A percentile compares a stretch with the other conserved stretches of the same genome.
Evolutionary conservation across 345 rosid genomes (phyloP).

Genomic region (Eucalyptus sp.): DNA sequence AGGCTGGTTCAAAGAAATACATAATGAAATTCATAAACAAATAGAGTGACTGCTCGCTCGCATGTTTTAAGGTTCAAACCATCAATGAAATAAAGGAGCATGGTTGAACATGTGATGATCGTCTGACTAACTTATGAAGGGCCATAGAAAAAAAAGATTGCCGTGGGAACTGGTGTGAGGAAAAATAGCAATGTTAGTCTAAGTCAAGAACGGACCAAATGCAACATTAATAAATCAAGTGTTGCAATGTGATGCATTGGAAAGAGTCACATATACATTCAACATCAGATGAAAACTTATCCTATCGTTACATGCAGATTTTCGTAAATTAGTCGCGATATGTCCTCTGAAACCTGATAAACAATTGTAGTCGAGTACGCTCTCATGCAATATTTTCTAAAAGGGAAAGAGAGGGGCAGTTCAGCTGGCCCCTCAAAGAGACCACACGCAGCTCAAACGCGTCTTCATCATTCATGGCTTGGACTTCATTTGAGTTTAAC

Average conservation of each 20-base stretch:
- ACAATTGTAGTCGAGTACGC: background rate
- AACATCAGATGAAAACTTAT: background rate
- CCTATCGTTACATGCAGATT: background rate
- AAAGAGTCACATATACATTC: too few species aligned
- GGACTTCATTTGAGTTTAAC: background rate
- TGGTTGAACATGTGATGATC: background rate
- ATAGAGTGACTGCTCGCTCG: background rate
- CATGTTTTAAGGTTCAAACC: background rate
- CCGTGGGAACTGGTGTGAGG: background rate
- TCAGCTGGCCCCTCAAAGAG: background rate
- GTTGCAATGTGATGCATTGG: background rate
- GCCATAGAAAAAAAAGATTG: background rate
- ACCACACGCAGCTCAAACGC: background rate
- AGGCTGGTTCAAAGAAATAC: background rate
- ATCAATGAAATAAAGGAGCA: background rate
- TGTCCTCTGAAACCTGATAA: background rate
- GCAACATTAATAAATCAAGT: background rate
- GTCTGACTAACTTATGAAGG: background rate
- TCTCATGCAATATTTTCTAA: background rate
- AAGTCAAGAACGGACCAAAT: background rate
- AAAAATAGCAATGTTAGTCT: background rate
- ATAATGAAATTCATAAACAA: background rate
- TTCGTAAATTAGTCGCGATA: background rate
- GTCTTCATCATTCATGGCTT: background rate
- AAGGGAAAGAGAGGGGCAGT: background rate